A percentile compares a stretch with the other conserved stretches of the same genome.
These are phyloP conservation scores for Elaeagnus macrophylla DNA, from an alignment of 306 rosid species.

Conservation along the genomic window DNA sequence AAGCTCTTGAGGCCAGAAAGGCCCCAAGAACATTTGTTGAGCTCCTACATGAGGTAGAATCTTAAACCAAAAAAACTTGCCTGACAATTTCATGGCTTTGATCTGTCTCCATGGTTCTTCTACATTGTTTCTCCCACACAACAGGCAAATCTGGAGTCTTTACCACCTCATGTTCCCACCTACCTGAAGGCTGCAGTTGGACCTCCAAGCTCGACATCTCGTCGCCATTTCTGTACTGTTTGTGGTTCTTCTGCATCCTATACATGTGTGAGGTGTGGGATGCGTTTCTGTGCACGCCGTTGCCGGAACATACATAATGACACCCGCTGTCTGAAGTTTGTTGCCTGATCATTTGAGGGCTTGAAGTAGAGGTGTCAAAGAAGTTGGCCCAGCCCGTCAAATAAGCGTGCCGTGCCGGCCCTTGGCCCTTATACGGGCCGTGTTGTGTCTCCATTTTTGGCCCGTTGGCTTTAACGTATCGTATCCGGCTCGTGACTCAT, in stretches of 20 bases:
- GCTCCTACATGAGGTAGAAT: conserved; percentile 68
- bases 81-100: neutral
- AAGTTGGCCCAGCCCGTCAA: no score
- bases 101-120: conserved; percentile 1
- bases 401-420: no score
- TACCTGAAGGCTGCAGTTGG: conserved; percentile 88
- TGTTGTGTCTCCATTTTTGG: no score
- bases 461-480: no score
- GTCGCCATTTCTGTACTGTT: conserved; percentile 80
- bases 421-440: no score
- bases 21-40: conserved; percentile 88
- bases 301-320: conserved; percentile 94
- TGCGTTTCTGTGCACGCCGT: conserved; percentile 71
- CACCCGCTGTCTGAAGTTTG: conserved; percentile 94
- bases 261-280: conserved; percentile 86
- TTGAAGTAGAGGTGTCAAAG: no score
- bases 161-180: conserved; percentile 79
- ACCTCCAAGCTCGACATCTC: conserved; percentile 83
- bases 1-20: conserved; percentile 95
- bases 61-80: conserved; percentile 13
- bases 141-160: conserved; percentile 81
- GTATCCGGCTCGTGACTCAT: no score
- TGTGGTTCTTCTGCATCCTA: conserved; percentile 81
- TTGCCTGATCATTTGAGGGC: conserved; percentile 37
- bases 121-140: conserved; percentile 1